Conservation (phyloP, 305 asterid genomes). For the Ajuga reptans region DNA sequence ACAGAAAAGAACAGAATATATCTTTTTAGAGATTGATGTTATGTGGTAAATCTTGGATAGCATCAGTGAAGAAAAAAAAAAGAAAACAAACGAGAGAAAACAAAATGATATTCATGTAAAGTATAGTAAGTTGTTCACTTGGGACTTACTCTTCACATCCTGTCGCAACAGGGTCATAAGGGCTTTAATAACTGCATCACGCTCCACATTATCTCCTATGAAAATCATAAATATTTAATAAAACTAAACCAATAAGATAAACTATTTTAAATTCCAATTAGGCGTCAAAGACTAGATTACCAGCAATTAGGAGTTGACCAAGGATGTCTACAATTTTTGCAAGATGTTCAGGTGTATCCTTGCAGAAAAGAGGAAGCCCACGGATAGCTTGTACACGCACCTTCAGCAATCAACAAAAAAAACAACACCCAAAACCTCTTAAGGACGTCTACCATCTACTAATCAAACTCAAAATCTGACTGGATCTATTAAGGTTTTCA, state of each 20-base stretch:
- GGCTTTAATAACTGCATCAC: constrained; percentile 91
- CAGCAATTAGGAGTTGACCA: constrained; percentile 68
- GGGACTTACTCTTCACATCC: constrained; percentile 74
- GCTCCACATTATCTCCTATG: constrained; percentile 86
- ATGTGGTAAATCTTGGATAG: background rate
- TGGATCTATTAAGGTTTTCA: background rate
- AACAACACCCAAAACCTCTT: constrained; percentile 7
- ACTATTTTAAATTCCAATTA: constrained; percentile 2
- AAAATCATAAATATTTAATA: background rate
- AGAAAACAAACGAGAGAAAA: background rate
- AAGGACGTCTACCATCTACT: background rate
- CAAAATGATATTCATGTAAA: background rate
- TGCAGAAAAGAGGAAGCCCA: constrained; percentile 89
- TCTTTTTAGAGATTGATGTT: background rate
- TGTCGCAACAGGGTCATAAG: constrained; percentile 72
- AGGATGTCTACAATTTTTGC: constrained; percentile 74
- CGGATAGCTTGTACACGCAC: constrained; percentile 95
- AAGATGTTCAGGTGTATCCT: constrained; percentile 80
- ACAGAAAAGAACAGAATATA: background rate
- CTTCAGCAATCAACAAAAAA: constrained; percentile 35
- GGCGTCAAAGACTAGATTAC: constrained; percentile 30
- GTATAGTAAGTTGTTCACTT: background rate
- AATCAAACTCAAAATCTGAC: background rate
- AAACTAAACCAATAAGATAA: constrained; percentile 14
- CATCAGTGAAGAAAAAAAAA: background rate